Evolutionary conservation across 73 alveolate species (phyloP).

Genomic region (Diophrys sp.): DNA sequence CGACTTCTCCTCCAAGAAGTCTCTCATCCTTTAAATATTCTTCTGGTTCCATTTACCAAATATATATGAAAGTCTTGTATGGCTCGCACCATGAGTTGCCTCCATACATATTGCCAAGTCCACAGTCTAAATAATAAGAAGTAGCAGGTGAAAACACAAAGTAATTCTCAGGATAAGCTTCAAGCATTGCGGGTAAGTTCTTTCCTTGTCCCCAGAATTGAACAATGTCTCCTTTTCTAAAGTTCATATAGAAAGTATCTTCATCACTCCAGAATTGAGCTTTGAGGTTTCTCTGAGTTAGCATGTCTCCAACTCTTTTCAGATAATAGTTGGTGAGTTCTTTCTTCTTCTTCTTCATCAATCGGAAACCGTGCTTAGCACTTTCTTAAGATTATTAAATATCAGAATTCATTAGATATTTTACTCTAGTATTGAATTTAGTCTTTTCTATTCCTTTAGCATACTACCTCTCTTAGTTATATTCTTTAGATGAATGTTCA

Average conservation of each 20-base stretch:
- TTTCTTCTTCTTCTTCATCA: too few species aligned
- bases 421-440: too few species aligned
- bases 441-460: too few species aligned
- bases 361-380: too few species aligned
- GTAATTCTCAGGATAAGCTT: slow-evolving; percentile 33
- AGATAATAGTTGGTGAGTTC: not conserved
- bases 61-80: slow-evolving; percentile 55
- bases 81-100: slow-evolving; percentile 59
- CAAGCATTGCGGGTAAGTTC: slow-evolving; percentile 1
- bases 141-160: slow-evolving; percentile 37
- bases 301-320: slow-evolving; percentile 7
- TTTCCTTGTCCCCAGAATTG: slow-evolving; percentile 37
- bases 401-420: too few species aligned
- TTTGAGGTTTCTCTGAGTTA: not conserved
- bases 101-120: slow-evolving; percentile 60
- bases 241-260: slow-evolving; percentile 18
- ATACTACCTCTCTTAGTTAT: too few species aligned
- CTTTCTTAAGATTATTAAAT: too few species aligned
- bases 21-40: slow-evolving; percentile 16
- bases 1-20: slow-evolving; percentile 51
- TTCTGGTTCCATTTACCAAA: slow-evolving; percentile 46
- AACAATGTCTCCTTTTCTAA: slow-evolving; percentile 19
- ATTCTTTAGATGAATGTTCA: too few species aligned
- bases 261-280: slow-evolving; percentile 43
- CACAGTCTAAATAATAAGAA: slow-evolving; percentile 57